phyloP scores from a whole-genome alignment of 805 yeast genomes.

The Candida morakotiae region DNA sequence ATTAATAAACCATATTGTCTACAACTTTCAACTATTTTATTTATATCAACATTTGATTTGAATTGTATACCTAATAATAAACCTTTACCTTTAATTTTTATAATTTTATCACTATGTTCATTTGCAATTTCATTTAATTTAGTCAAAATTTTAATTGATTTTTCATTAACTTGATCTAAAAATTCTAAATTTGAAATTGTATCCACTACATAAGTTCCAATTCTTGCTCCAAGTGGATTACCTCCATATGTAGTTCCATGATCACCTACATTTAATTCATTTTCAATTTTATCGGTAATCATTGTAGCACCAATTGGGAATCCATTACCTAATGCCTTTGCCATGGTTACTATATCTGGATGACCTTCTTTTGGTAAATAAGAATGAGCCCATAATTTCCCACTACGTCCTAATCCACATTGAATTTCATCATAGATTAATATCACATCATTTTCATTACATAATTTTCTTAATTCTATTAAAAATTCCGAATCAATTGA shows the following conservation, averaged over 20 bases:
- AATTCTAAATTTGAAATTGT: slow-evolving; percentile 60
- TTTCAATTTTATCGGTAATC: slow-evolving; percentile 76
- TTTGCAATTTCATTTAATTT: slow-evolving; percentile 48
- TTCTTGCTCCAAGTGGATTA: slow-evolving; percentile 84
- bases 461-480: slow-evolving; percentile 58
- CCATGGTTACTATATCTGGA: slow-evolving; percentile 92
- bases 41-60: slow-evolving; percentile 49
- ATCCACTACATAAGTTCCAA: slow-evolving; percentile 73
- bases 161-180: slow-evolving; percentile 53
- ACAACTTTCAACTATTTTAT: slow-evolving; percentile 59
- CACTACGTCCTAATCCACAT: slow-evolving; percentile 93
- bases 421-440: slow-evolving; percentile 94
- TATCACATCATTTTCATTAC: slow-evolving; percentile 65
- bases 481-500: slow-evolving; percentile 64
- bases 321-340: slow-evolving; percentile 96
- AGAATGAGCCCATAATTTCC: slow-evolving; percentile 89
- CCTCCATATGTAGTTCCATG: slow-evolving; percentile 99
- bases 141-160: slow-evolving; percentile 53
- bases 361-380: slow-evolving; percentile 73
- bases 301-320: slow-evolving; percentile 94
- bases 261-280: slow-evolving; percentile 77
- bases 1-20: slow-evolving; percentile 78
- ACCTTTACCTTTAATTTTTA: slow-evolving; percentile 83
- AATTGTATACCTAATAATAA: slow-evolving; percentile 83
- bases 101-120: slow-evolving; percentile 57